A percentile compares a stretch with the other conserved stretches of the same genome.
phyloP scores from a whole-genome alignment of 352 stramenopile species.

The Phytophthora syringae region DNA sequence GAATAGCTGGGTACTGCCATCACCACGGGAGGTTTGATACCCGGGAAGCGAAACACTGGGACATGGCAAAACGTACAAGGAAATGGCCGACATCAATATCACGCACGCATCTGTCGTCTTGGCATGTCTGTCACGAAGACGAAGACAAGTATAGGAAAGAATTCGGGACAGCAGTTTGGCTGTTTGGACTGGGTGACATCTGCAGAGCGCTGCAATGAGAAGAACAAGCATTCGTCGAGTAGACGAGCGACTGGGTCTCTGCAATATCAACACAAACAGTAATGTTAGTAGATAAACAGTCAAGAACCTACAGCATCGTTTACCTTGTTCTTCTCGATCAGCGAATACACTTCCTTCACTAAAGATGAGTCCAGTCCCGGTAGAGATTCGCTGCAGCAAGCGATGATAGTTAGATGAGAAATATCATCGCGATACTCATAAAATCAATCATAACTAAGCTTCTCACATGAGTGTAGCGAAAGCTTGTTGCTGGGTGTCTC shows the following conservation, averaged over 20 bases:
- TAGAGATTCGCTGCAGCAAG: constrained; percentile 40
- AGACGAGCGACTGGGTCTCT: constrained; percentile 55
- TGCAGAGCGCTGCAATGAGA: constrained; percentile 59
- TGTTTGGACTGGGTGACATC: constrained; percentile 42
- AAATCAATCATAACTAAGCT: not conserved
- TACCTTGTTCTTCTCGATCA: constrained; percentile 75
- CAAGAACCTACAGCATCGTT: not conserved
- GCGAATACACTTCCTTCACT: constrained; percentile 46
- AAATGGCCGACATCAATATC: constrained; percentile 58
- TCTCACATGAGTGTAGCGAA: constrained; percentile 56
- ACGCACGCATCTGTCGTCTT: constrained; percentile 63
- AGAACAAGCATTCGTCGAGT: constrained; percentile 69
- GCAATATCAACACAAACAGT: constrained; percentile 1
- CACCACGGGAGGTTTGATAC: not conserved
- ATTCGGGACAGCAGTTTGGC: constrained; percentile 52
- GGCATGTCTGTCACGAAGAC: constrained; percentile 60
- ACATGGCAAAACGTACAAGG: constrained; percentile 52
- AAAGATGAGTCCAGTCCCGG: constrained; percentile 42
- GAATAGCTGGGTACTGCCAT: constrained; percentile 22
- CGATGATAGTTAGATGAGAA: not conserved
- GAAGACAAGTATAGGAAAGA: constrained; percentile 49
- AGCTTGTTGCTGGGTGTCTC: constrained; percentile 70
- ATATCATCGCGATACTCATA: not conserved
- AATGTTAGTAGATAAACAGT: not conserved
- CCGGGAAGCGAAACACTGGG: constrained; percentile 12